Conservation (phyloP, 2,329 filamentous ascomycete species). For the Didymellaceae sp. region DNA sequence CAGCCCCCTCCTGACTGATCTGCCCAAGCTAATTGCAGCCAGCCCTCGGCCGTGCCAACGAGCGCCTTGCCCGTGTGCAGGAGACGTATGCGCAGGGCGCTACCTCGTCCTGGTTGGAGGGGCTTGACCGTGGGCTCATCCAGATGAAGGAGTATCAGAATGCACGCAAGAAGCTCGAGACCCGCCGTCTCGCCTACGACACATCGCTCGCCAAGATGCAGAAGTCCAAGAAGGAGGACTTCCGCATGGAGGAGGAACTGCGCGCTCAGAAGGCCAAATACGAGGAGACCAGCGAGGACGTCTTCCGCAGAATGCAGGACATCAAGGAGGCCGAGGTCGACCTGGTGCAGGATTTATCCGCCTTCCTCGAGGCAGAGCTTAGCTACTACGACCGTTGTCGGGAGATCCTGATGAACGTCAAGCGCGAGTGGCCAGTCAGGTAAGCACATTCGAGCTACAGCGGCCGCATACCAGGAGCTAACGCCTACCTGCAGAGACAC, state of each 20-base stretch:
- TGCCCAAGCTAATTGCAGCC: conserved; percentile 25
- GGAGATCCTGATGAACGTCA: conserved; percentile 76
- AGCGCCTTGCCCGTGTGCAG: conserved; percentile 83
- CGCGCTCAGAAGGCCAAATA: conserved; percentile 93
- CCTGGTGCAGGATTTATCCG: conserved; percentile 76
- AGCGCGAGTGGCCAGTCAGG: conserved; percentile 72
- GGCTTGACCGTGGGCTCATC: conserved; percentile 83
- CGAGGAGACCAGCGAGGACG: conserved; percentile 92
- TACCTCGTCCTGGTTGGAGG: conserved; percentile 86
- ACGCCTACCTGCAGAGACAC: conserved; percentile 35
- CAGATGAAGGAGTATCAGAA: conserved; percentile 98
- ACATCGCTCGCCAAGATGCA: conserved; percentile 88
- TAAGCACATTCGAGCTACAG: conserved; percentile 43
- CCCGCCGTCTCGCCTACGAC: conserved; percentile 86
- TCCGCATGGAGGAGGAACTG: conserved; percentile 89
- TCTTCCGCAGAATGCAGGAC: conserved; percentile 90
- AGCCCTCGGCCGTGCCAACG: conserved; percentile 85
- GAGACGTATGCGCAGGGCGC: conserved; percentile 81
- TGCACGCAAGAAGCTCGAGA: conserved; percentile 93
- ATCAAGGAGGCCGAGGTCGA: conserved; percentile 92
- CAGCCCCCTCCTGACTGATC: conserved; percentile 16
- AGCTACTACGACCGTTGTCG: conserved; percentile 90
- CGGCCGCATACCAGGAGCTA: conserved; percentile 10
- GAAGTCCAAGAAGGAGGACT: conserved; percentile 93
- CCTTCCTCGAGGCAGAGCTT: conserved; percentile 87